Conservation (phyloP, 441 rosid genomes). For the Adansonia madagascariensis region DNA sequence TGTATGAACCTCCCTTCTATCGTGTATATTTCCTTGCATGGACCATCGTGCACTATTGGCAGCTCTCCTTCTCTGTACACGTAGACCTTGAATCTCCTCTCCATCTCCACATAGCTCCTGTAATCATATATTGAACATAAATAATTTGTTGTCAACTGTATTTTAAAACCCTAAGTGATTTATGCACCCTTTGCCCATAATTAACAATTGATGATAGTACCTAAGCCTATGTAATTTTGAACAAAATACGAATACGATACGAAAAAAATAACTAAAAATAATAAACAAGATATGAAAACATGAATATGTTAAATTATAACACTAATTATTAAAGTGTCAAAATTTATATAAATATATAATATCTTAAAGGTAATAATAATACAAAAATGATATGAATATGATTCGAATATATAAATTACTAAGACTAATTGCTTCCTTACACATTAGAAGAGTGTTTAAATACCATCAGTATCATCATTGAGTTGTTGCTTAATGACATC, state of each 20-base stretch:
- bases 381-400: too few relatives aligned
- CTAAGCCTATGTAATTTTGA: too few relatives aligned
- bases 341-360: too few relatives aligned
- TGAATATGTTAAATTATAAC: too few relatives aligned
- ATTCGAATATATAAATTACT: too few relatives aligned
- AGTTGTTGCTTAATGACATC: neutral
- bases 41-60: slow-evolving; percentile 83
- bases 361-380: too few relatives aligned
- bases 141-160: neutral
- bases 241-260: too few relatives aligned
- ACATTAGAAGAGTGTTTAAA: neutral
- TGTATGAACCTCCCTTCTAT: slow-evolving; percentile 86
- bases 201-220: neutral
- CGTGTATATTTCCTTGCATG: slow-evolving; percentile 81
- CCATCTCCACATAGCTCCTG: slow-evolving; percentile 90
- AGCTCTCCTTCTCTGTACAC: slow-evolving; percentile 90
- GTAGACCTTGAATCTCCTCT: slow-evolving; percentile 80
- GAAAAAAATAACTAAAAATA: too few relatives aligned
- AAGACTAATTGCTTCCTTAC: neutral
- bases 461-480: neutral
- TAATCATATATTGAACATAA: neutral
- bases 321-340: too few relatives aligned
- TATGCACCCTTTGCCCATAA: neutral
- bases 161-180: neutral
- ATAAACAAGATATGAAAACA: too few relatives aligned